These are phyloP conservation scores for Thozetella sp. DNA, from an alignment of 495 filamentous ascomycete genomes.

Conservation along the genomic window DNA sequence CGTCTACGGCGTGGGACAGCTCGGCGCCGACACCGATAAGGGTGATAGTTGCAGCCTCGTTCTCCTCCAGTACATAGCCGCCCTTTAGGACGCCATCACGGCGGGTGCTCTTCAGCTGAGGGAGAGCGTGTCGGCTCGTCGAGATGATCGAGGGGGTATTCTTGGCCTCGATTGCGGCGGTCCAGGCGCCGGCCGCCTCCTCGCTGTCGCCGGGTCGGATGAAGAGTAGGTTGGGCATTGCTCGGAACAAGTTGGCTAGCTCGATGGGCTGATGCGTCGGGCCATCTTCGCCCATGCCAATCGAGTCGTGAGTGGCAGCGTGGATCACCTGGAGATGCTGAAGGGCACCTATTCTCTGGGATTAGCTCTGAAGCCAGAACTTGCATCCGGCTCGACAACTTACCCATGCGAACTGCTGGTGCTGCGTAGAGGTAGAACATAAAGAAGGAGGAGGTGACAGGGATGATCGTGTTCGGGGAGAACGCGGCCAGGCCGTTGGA, in stretches of 20 bases:
- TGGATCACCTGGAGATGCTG: conserved; percentile 58
- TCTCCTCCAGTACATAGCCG: conserved; percentile 31
- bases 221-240: conserved; percentile 61
- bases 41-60: conserved; percentile 23
- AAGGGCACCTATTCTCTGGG: conserved; percentile 54
- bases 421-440: conserved; percentile 67
- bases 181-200: conserved; percentile 57
- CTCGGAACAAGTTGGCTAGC: conserved; percentile 54
- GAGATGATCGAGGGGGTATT: conserved; percentile 34
- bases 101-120: conserved; percentile 13
- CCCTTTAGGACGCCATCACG: conserved; percentile 23
- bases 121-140: conserved; percentile 17
- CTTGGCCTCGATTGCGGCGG: conserved; percentile 46
- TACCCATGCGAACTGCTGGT: conserved; percentile 30
- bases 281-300: conserved; percentile 61
- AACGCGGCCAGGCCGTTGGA: conserved; percentile 58
- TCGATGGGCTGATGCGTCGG: conserved; percentile 65
- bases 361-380: neutral
- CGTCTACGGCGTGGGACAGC: conserved; percentile 23
- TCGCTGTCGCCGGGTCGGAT: conserved; percentile 60
- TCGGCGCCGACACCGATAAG: conserved; percentile 30
- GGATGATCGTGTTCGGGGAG: conserved; percentile 49
- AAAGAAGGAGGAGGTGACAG: conserved; percentile 56
- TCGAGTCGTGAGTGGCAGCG: conserved; percentile 60
- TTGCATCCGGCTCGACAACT: conserved; percentile 6